Conservation (phyloP, 2,329 filamentous ascomycete genomes). For the Zasmidium citrigriseum region DNA sequence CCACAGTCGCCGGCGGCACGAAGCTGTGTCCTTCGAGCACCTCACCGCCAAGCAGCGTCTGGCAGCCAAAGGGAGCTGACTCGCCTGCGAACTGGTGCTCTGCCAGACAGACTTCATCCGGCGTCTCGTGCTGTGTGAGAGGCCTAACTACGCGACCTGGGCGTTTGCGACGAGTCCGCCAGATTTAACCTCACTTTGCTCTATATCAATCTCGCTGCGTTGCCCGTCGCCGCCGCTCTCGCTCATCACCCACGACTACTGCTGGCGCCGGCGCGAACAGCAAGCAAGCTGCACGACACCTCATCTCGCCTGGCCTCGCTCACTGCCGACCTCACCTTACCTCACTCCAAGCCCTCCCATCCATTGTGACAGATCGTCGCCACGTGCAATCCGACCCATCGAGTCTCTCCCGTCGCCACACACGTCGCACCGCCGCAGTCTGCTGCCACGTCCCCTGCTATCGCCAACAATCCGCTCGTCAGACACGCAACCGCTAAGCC, state of each 20-base stretch:
- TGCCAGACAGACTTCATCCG: neutral
- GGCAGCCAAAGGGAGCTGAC: neutral
- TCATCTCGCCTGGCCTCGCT: neutral
- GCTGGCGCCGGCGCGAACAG: neutral
- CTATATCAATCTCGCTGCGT: neutral
- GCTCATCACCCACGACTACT: neutral
- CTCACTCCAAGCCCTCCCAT: too few species aligned
- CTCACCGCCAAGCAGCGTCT: neutral
- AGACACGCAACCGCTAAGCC: slow-evolving; percentile 10
- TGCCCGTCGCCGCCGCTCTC: neutral
- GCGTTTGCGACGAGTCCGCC: neutral
- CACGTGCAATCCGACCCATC: neutral
- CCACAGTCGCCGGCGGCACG: too few species aligned
- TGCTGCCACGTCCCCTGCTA: neutral
- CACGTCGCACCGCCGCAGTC: neutral
- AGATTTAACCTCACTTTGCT: neutral
- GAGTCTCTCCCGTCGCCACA: neutral
- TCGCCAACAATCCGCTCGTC: neutral
- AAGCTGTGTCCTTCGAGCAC: too few species aligned
- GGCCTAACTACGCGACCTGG: neutral
- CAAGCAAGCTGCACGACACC: neutral
- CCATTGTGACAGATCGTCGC: neutral
- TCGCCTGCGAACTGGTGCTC: neutral
- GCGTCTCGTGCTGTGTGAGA: neutral
- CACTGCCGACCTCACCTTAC: neutral